Evolutionary conservation across 768 basidiomycete genomes (phyloP).

Genomic region (Leccinellum albellum): DNA sequence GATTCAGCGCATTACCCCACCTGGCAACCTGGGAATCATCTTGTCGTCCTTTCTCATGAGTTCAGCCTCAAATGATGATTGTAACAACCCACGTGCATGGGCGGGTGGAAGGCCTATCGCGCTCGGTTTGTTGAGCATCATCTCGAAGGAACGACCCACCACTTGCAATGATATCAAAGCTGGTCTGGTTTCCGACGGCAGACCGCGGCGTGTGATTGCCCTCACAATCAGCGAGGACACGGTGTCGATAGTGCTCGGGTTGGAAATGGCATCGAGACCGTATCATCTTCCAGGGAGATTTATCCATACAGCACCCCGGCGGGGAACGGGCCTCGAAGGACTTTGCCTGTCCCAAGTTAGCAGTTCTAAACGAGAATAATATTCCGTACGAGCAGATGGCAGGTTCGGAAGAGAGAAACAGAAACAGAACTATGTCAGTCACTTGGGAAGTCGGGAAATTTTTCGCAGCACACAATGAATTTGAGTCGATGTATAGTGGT

Average conservation of each 20-base stretch:
- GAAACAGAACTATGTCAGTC: background rate
- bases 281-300: background rate
- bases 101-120: slow-evolving; percentile 6
- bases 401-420: background rate
- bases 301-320: background rate
- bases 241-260: background rate
- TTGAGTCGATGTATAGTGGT: background rate
- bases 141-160: no score
- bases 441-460: background rate
- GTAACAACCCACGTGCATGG: background rate
- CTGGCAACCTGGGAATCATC: slow-evolving; percentile 7
- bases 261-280: background rate
- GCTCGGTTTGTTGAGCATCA: background rate
- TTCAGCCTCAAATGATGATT: slow-evolving; percentile 15
- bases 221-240: background rate
- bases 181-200: no score
- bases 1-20: background rate
- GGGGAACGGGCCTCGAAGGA: background rate
- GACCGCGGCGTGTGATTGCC: background rate
- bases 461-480: background rate
- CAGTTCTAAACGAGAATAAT: background rate
- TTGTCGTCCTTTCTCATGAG: slow-evolving; percentile 13
- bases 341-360: background rate
- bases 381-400: background rate
- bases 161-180: no score